These are phyloP conservation scores for Auricularia sp. DNA, from an alignment of 768 basidiomycete species.

Conservation along the genomic window DNA sequence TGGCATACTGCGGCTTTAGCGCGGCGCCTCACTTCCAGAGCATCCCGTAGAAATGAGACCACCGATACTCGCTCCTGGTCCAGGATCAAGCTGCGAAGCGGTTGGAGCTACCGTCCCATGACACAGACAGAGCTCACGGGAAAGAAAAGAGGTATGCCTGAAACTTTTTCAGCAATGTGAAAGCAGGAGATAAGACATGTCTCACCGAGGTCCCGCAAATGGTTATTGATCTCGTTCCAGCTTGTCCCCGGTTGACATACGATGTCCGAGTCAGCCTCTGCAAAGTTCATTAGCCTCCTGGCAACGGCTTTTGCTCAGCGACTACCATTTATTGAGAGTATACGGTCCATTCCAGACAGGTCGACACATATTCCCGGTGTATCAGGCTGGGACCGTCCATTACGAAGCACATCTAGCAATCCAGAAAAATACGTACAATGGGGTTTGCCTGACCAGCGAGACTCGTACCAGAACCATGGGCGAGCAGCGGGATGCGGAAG, in stretches of 20 bases:
- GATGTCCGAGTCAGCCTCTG: slow-evolving; percentile 62
- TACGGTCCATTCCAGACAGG: slow-evolving; percentile 67
- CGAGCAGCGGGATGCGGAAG: slow-evolving; percentile 65
- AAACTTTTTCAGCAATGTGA: neutral
- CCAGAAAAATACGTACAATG: neutral
- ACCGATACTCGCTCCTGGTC: slow-evolving; percentile 71
- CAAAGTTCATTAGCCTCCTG: neutral
- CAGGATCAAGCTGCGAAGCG: slow-evolving; percentile 53
- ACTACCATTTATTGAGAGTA: slow-evolving; percentile 62
- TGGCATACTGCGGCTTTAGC: neutral
- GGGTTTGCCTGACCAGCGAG: slow-evolving; percentile 54
- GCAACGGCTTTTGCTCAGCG: neutral
- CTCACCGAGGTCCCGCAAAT: slow-evolving; percentile 49
- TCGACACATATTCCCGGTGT: slow-evolving; percentile 64
- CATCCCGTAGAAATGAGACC: slow-evolving; percentile 85
- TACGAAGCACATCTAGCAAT: neutral
- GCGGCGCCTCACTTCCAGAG: slow-evolving; percentile 53
- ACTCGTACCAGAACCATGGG: slow-evolving; percentile 75
- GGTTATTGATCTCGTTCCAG: slow-evolving; percentile 68
- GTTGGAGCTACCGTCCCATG: neutral
- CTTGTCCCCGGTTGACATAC: slow-evolving; percentile 64
- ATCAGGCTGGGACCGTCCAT: slow-evolving; percentile 18
- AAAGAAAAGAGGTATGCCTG: slow-evolving; percentile 73
- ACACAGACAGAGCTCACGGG: slow-evolving; percentile 38
- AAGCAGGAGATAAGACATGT: neutral